Conservation (phyloP, 805 yeast species). For the Scheffersomyces spartinae region DNA sequence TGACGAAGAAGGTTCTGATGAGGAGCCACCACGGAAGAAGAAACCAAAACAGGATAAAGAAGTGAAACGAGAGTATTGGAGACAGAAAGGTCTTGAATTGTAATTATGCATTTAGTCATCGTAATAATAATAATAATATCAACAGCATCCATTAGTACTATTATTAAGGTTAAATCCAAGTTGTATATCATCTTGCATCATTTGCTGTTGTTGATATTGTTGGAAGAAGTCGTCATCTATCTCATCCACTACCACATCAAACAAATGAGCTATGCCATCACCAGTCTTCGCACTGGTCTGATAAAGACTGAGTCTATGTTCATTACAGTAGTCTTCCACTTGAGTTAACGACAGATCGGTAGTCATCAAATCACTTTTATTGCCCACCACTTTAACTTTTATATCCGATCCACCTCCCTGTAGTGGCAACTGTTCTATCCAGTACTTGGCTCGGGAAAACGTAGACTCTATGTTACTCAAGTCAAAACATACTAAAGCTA, state of each 20-base stretch:
- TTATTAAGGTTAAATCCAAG: too few species aligned
- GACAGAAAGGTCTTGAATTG: constrained; percentile 28
- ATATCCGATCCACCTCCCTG: constrained; percentile 14
- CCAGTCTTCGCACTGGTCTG: constrained; percentile 66
- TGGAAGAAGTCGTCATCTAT: too few species aligned
- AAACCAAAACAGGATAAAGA: constrained; percentile 19
- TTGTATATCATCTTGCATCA: too few species aligned
- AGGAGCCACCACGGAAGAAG: constrained; percentile 5
- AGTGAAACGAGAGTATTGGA: constrained; percentile 28
- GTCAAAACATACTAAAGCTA: constrained; percentile 83
- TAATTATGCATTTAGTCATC: too few species aligned
- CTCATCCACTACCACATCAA: constrained; percentile 17
- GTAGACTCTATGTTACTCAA: constrained; percentile 36
- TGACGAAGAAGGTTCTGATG: constrained; percentile 3
- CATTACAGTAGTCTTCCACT: constrained; percentile 9
- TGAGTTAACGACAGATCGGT: constrained; percentile 2
- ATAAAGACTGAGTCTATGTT: constrained; percentile 10
- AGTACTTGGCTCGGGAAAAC: constrained; percentile 66
- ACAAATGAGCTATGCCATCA: constrained; percentile 36
- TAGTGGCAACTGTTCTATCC: constrained; percentile 70
- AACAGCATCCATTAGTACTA: too few species aligned
- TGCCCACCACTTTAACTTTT: constrained; percentile 55
- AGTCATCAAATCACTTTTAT: constrained; percentile 57
- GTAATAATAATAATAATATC: too few species aligned
- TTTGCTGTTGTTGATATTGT: too few species aligned